A percentile compares a stretch with the other conserved stretches of the same genome.
Evolutionary conservation across 805 yeast species (phyloP).

Genomic region (Kazachstania martiniae): DNA sequence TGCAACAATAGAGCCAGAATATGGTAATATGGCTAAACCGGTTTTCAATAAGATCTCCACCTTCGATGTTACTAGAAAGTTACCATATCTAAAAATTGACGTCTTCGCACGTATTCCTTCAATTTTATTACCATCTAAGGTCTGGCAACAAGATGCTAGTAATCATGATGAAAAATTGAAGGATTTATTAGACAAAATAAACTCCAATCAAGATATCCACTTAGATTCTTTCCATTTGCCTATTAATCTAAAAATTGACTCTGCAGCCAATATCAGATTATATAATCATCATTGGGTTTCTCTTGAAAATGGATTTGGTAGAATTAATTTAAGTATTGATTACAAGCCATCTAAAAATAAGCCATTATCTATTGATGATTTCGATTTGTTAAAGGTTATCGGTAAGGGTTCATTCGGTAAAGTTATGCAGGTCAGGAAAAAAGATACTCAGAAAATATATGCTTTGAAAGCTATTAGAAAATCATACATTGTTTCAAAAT

Average conservation of each 20-base stretch:
- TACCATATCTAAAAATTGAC: conserved; percentile 58
- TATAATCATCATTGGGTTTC: conserved; percentile 54
- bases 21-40: conserved; percentile 70
- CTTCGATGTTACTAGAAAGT: conserved; percentile 69
- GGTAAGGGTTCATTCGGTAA: conserved; percentile 98
- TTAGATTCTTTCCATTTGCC: conserved; percentile 63
- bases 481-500: conserved; percentile 85
- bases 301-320: conserved; percentile 35
- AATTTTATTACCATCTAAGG: conserved; percentile 38
- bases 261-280: conserved; percentile 43
- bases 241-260: conserved; percentile 40
- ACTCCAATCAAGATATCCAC: conserved; percentile 53
- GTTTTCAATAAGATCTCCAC: conserved; percentile 83
- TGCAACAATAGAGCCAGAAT: conserved; percentile 74
- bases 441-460: conserved; percentile 88
- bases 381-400: conserved; percentile 85
- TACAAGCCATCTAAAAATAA: conserved; percentile 57
- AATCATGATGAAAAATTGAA: conserved; percentile 20
- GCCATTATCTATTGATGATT: conserved; percentile 78
- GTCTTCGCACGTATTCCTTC: conserved; percentile 72
- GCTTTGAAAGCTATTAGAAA: conserved; percentile 91
- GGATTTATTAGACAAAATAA: conserved; percentile 26
- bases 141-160: conserved; percentile 23
- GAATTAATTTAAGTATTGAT: conserved; percentile 52
- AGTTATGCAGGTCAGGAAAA: conserved; percentile 96